Base-by-base conservation (phyloP, 2,329 filamentous ascomycete genomes). In the Ascochyta lentis region DNA sequence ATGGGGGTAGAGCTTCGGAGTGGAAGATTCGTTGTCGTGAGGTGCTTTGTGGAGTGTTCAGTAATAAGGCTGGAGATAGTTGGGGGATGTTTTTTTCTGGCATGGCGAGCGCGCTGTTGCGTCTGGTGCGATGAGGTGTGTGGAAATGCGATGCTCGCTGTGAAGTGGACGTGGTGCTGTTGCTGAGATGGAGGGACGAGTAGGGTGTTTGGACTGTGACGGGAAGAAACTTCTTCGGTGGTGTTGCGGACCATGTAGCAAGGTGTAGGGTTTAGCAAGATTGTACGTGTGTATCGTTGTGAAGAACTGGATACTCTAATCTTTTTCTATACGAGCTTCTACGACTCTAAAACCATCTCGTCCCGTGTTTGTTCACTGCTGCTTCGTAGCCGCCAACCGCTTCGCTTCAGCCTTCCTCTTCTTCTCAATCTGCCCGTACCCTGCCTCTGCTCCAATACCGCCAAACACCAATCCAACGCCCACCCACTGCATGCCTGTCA, bases 401-500 rank as follows among this genome's bases (percentile, higher is more conserved):
- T 86, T 89, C 27, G 85, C 87, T 48, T 79, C 81, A 73, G 89
- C 87, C 81, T 96, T 96, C 52, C 86, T 87, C 70, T 86, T 80
- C 83, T 98, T 97, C 81, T 96, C 94, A 63, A 84, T 81, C 63
- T 90, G 84, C 53, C 90, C 89, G 69, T 97, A 91, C 61, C 86
- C 81, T 1, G 89, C 94, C 79, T 99, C 95, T 33, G 93, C 90
- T 27, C 92, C 95, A 71, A 99, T 93, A 47, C 94, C 95, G 24
- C 93, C 92, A 80, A 99, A 99, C 8, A 99, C 95, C 55, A 99
- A 81, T 0, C 85, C 89, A 29, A 99, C 93, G 60, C 95, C 95
- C 6, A 96, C 80, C 91, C 93, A 96, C 79, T 99, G 95, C 84
- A 94, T 96, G n/a, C 81, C 79, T 26, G 86, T 90, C 44, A 99